Evolutionary conservation across 768 basidiomycete species (phyloP), one percentile per base, ranked within the genome.

Genomic region (Lentinula detonsa): DNA sequence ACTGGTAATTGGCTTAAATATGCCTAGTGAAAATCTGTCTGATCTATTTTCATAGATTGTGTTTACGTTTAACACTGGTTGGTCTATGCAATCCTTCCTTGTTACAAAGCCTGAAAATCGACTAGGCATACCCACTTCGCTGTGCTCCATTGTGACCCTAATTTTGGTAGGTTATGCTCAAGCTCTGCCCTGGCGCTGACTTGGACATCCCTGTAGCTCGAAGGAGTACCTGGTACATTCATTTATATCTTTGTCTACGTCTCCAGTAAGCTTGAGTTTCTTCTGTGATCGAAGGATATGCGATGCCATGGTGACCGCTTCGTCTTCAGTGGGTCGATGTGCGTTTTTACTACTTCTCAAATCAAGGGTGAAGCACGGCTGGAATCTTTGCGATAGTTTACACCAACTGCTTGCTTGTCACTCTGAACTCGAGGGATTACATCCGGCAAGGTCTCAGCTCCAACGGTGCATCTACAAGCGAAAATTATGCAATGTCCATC

Each of bases 331-430:
- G 58, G 45, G 31, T 46, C 58, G 48, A 34, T 59, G 58, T 59
- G 21, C 43, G 58, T 59, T 2, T 10, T 58, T 42, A 9, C 31
- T 45, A 43, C 15, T 31, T 34, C 13, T 42, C 37, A 35, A 31
- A 2, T n/a, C 5, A 40, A 15, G 23, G 15, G 37, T 46, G 0
- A 43, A 21, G 4, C 13, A 9, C 33, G 23, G 23, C 43, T 58
- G n/a, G 15, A 34, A 4, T 7, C 18, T 45, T 23, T 13, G 4
- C 5, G 3, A 45, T 28, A 59, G 54, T 56, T 42, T 57, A 62
- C 53, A 62, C 60, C 15, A 61, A 61, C 42, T 61, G 60, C 40
- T 33, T 61, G 31, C 42, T 61, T n/a, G 55, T 62, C 7, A 62
- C 61, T 9, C 31, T 62, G 31, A 62, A 62, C 31, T 56, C 54